Base-by-base conservation (phyloP, 2,329 filamentous ascomycete genomes). In the Fusarium gaditjirri region DNA sequence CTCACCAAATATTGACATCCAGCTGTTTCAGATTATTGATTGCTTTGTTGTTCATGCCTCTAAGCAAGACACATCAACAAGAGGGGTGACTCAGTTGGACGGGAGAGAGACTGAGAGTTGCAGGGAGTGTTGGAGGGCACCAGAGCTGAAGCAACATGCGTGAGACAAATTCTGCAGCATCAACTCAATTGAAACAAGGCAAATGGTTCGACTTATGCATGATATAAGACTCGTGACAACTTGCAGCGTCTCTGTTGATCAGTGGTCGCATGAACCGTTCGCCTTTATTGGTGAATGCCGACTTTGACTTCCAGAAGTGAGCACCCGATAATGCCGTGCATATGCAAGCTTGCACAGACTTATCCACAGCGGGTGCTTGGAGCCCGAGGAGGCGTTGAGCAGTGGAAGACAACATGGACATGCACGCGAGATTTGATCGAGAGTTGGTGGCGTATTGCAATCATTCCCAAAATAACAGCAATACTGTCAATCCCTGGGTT, bases 281-380 rank as follows among this genome's bases (percentile, higher is more conserved):
- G 19, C 8, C 29, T 11, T 36, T 3, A 56, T 56, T 56, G 53
- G 53, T 27, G 53, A 56, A 36, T 13, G 11, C 8, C 39, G 19
- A 27, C 31, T 35, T 35, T 56, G 13, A 14, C 39, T 56, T 56
- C 53, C 53, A 36, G 8, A 46, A 56, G 17, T 25, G 36, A 56
- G n/a, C n/a, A 21, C 29, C 23, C 19, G 39, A 47, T 56, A 7
- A 56, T 56, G 53, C 39, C 53, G 53, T 56, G 53, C 53, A 56
- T 56, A 56, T 56, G 53, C 53, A 56, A 38, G 31, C 39, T 56
- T 55, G 52, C 52, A 55, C 16, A 55, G 52, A 46, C 53, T 46
- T 33, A 56, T 56, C 53, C 53, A 47, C 53, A 35, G 19, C 31
- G 39, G 53, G 39, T 17, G 29, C n/a, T 14, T 27, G 25, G 17